Evolutionary conservation across 805 yeast genomes (phyloP).

Genomic region (Ogataea sp.): DNA sequence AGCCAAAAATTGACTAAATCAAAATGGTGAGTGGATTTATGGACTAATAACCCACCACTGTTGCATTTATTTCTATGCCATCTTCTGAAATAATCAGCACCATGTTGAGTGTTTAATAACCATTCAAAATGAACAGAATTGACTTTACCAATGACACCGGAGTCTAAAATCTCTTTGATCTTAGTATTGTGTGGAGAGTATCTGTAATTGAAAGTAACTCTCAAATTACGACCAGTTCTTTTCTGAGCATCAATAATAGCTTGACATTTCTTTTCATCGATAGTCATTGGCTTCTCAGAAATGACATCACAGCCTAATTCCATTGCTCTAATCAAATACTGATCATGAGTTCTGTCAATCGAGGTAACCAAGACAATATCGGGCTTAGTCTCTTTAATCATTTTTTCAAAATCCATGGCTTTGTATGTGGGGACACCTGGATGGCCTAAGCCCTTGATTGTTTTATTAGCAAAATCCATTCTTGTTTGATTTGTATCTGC

Average conservation of each 20-base stretch:
- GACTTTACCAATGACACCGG: slow-evolving; percentile 2
- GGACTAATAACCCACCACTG: slow-evolving; percentile 2
- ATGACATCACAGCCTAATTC: slow-evolving; percentile 3
- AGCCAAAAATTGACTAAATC: slow-evolving; percentile 3
- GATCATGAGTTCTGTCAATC: slow-evolving; percentile 3
- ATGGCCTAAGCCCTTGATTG: neutral
- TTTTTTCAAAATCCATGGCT: slow-evolving; percentile 1
- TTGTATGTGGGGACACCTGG: neutral
- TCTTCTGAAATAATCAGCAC: slow-evolving; percentile 5
- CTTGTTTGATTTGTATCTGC: slow-evolving; percentile 2
- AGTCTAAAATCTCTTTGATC: slow-evolving; percentile 2
- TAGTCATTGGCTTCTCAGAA: slow-evolving; percentile 3
- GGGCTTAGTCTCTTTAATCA: slow-evolving; percentile 2
- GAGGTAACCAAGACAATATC: slow-evolving; percentile 3
- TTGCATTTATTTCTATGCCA: slow-evolving; percentile 3
- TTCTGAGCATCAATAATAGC: slow-evolving; percentile 1
- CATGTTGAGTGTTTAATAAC: slow-evolving; percentile 3
- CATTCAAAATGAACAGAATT: slow-evolving; percentile 3
- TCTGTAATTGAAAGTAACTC: slow-evolving; percentile 3
- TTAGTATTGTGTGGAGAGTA: slow-evolving; percentile 3
- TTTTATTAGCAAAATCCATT: slow-evolving; percentile 1
- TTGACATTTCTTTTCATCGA: slow-evolving; percentile 1
- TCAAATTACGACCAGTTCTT: slow-evolving; percentile 2
- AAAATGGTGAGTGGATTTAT: slow-evolving; percentile 3
- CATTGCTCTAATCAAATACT: slow-evolving; percentile 2